Evolutionary conservation across 2,329 filamentous ascomycete genomes (phyloP).

Genomic region (Fusarium clavum): DNA sequence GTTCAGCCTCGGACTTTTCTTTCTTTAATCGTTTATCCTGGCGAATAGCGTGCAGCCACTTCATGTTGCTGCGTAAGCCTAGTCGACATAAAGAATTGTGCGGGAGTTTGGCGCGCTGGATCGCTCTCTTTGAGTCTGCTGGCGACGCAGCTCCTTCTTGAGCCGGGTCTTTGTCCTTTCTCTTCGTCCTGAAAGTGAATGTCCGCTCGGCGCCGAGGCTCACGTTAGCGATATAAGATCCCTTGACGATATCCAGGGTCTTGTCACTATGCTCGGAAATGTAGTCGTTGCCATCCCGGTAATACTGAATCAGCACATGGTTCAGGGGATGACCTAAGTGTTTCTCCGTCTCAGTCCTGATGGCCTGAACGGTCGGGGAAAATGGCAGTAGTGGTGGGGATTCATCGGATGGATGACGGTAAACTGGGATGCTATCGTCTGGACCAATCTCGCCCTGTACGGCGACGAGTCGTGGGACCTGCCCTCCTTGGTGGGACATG

Average conservation of each 20-base stretch:
- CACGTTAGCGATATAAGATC: slow-evolving; percentile 89
- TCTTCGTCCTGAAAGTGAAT: slow-evolving; percentile 90
- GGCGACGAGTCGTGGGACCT: slow-evolving; percentile 90
- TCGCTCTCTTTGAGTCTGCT: slow-evolving; percentile 57
- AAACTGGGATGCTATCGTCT: slow-evolving; percentile 86
- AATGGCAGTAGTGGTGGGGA: slow-evolving; percentile 82
- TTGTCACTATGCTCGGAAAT: slow-evolving; percentile 99
- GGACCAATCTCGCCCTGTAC: slow-evolving; percentile 80
- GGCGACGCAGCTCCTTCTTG: slow-evolving; percentile 26
- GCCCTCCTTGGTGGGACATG: slow-evolving; percentile 92
- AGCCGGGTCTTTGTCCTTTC: slow-evolving; percentile 59
- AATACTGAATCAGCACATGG: slow-evolving; percentile 92
- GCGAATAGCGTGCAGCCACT: slow-evolving; percentile 93
- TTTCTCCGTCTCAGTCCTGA: slow-evolving; percentile 76
- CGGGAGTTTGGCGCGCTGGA: slow-evolving; percentile 78
- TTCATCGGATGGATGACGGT: slow-evolving; percentile 92
- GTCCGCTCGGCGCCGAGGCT: slow-evolving; percentile 92
- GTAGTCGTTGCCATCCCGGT: slow-evolving; percentile 88
- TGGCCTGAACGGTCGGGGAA: slow-evolving; percentile 75
- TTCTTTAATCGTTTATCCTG: slow-evolving; percentile 79
- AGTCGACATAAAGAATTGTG: slow-evolving; percentile 92
- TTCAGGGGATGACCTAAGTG: slow-evolving; percentile 84
- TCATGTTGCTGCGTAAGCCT: slow-evolving; percentile 82
- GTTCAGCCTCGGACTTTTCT: slow-evolving; percentile 77
- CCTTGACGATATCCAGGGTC: slow-evolving; percentile 86